Base-by-base conservation (phyloP, 345 rosid species). In the Hirschfeldia incana region DNA sequence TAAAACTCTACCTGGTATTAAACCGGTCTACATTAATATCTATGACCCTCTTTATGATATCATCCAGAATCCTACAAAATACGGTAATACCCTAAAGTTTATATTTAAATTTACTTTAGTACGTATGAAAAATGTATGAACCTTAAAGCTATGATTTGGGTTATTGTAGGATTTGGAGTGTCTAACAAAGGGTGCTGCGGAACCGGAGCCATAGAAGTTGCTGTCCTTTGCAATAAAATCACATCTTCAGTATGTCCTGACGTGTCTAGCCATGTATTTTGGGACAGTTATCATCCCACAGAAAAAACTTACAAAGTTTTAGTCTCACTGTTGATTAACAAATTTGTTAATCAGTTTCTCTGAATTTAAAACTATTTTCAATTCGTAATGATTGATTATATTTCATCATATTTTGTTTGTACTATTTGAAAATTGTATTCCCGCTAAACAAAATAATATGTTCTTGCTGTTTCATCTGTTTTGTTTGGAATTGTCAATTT, bases 221-320 rank as follows among this genome's bases (percentile, higher is more conserved):
- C 85, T 44, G 7, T 83, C 0, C 36, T 89, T 3, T 90, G 97
- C 59, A 91, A 79, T 70, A 64, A 76, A 32, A 76, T 83, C 17
- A 83, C 73, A 55, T 77, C 76, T 78, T 69, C 86, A 16, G 83
- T 82, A 6, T 91, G 96, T 73, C 2, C 81, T 0, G 83, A 91
- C 60, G 82, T 51, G 21, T 76, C 83, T 0, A 78, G 65, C n/a
- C 86, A 88, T 75, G 79, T 91, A 17, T 91, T 89, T 70, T 91
- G 91, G 89, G 91, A 91, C 74, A 89, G 93, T 82, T 89, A 83
- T 65, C 96, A 89, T 78, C 96, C 96, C 8, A 88, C 96, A 0
- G 96, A 91, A 59, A 78, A 76, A 68, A 79, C 92, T 8, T 91
- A 89, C 80, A 85, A 70, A 69, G 33, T 69, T 1, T 60, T 89